phyloP scores from a whole-genome alignment of 78 protist species.

The Monosiga brevicollis region DNA sequence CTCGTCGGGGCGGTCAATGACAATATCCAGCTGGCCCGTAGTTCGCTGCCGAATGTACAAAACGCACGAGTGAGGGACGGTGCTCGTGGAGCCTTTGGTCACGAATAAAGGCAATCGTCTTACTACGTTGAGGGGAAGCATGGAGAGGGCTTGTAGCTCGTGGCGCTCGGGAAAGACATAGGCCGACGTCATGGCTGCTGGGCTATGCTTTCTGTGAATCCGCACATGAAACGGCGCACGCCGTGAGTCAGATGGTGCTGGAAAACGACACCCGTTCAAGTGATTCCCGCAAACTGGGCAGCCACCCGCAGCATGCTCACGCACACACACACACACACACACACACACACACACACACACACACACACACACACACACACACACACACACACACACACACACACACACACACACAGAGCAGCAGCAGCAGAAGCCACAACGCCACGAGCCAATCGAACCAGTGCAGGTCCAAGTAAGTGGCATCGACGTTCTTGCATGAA shows the following conservation, averaged over 20 bases:
- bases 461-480: background rate
- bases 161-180: background rate
- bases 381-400: background rate
- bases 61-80: too few relatives aligned
- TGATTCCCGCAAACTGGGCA: background rate
- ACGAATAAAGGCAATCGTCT: too few relatives aligned
- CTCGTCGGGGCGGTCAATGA: too few relatives aligned
- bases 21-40: too few relatives aligned
- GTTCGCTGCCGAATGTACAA: too few relatives aligned
- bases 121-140: background rate
- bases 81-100: too few relatives aligned
- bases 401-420: background rate
- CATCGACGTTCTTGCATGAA: background rate
- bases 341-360: background rate
- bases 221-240: background rate
- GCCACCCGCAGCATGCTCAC: too few relatives aligned
- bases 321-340: background rate
- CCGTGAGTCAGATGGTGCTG: background rate
- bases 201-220: background rate
- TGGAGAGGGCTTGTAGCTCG: background rate
- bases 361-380: background rate
- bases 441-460: background rate
- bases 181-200: background rate
- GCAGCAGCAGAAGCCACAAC: background rate
- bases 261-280: background rate